Percentiles rank a stretch among this genome's conserved stretches.
These are phyloP conservation scores for Termitomyces sp. DNA, from an alignment of 768 basidiomycete genomes.

Conservation along the genomic window DNA sequence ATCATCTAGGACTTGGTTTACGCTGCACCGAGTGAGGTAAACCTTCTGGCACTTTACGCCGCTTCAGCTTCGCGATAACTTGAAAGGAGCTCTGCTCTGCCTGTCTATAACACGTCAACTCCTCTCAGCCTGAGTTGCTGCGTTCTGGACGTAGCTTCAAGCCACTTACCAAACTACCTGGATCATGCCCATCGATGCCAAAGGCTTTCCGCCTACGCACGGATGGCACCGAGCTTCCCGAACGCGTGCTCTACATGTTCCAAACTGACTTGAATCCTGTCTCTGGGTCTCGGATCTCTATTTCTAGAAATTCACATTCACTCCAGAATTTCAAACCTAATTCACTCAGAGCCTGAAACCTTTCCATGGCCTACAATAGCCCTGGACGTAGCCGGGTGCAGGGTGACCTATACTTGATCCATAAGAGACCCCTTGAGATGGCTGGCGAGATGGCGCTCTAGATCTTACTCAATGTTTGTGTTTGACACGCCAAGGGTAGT, in stretches of 20 bases:
- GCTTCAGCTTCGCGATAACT: background rate
- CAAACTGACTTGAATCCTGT: background rate
- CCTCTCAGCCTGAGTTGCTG: background rate
- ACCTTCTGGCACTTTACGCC: background rate
- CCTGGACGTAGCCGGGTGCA: background rate
- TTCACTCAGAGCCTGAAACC: background rate
- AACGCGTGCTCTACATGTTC: background rate
- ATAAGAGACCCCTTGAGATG: background rate
- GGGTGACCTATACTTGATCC: background rate
- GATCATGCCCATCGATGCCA: background rate
- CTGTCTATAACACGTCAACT: background rate
- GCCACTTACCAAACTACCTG: background rate
- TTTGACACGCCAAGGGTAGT: background rate
- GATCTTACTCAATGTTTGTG: background rate
- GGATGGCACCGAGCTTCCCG: background rate
- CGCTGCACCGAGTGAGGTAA: constrained; percentile 1
- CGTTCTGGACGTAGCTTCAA: background rate
- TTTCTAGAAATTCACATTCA: background rate
- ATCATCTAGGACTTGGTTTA: background rate
- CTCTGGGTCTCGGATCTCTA: background rate
- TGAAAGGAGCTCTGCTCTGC: background rate
- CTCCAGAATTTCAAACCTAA: background rate
- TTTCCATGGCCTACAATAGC: background rate
- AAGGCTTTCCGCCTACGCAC: constrained; percentile 1
- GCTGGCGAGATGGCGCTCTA: background rate